phyloP scores from a whole-genome alignment of 441 rosid genomes.

The Adansonia rubrostipa region DNA sequence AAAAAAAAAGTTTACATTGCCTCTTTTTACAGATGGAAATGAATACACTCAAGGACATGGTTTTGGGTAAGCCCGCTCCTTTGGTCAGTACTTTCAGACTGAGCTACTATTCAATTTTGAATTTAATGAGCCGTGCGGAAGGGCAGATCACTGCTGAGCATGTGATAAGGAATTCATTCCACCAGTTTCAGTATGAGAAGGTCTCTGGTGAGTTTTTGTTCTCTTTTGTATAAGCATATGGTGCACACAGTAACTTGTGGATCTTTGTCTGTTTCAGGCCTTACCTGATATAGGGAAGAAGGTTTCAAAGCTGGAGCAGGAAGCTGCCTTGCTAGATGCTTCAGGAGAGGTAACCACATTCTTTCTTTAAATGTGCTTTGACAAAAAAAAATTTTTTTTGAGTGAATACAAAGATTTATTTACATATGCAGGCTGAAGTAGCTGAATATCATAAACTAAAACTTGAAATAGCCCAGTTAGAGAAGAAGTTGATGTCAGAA shows the following conservation, averaged over 20 bases:
- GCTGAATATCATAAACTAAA: conserved; percentile 90
- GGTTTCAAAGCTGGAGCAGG: conserved; percentile 86
- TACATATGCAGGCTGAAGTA: conserved; percentile 68
- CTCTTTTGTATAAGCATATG: conserved; percentile 18
- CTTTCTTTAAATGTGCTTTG: not conserved
- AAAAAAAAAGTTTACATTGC: conserved; percentile 4
- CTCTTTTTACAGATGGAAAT: conserved; percentile 78
- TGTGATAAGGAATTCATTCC: conserved; percentile 93
- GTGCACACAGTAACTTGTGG: conserved; percentile 22
- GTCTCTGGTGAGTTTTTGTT: conserved; percentile 43
- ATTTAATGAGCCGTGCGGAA: conserved; percentile 97
- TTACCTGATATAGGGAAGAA: conserved; percentile 84
- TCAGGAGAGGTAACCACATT: conserved; percentile 70
- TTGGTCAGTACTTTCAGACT: conserved; percentile 95
- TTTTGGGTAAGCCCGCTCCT: conserved; percentile 98
- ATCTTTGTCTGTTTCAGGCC: conserved; percentile 51
- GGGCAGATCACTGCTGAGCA: conserved; percentile 98
- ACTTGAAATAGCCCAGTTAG: conserved; percentile 79
- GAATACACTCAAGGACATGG: conserved; percentile 88
- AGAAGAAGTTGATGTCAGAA: conserved; percentile 92
- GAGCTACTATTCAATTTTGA: conserved; percentile 96
- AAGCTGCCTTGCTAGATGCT: conserved; percentile 86
- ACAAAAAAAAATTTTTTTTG: not conserved
- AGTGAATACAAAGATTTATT: conserved; percentile 17
- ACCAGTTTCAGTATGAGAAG: conserved; percentile 97